Conservation (phyloP, 2,329 filamentous ascomycete species). For the Dichotomopilus funicola region DNA sequence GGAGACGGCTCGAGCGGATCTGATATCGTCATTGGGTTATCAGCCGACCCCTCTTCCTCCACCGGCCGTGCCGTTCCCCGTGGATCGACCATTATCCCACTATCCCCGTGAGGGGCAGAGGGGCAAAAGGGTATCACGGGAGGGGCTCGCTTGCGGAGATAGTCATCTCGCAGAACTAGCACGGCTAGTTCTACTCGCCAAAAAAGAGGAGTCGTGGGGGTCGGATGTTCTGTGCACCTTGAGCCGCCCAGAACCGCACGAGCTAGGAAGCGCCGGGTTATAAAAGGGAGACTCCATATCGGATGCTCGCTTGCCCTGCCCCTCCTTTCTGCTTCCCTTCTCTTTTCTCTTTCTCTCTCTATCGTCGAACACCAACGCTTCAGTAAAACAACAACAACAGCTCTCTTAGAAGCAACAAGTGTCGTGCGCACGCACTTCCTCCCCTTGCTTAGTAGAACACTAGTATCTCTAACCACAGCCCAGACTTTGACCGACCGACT, state of each 20-base stretch:
- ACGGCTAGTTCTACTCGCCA: background rate
- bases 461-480: conserved; percentile 11
- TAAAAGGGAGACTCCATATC: background rate
- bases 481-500: conserved; percentile 4
- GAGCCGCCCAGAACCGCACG: conserved; percentile 9
- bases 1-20: background rate
- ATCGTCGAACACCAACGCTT: background rate
- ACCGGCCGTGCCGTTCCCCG: background rate
- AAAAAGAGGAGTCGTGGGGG: conserved; percentile 10
- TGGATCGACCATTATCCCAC: background rate
- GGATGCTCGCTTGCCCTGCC: background rate
- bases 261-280: background rate
- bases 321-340: background rate
- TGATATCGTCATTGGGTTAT: conserved; percentile 13
- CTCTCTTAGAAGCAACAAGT: conserved; percentile 1
- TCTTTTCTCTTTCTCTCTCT: background rate
- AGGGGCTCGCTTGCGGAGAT: conserved; percentile 2
- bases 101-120: too few relatives aligned
- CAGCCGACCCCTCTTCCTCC: background rate
- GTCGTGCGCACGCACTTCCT: conserved; percentile 9
- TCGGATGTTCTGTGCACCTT: background rate
- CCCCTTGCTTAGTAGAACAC: background rate
- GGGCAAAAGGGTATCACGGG: too few relatives aligned
- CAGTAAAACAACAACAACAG: background rate
- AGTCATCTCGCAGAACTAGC: background rate